These are phyloP conservation scores for Nitzschia palea DNA, from an alignment of 108 stramenopile species.

Conservation along the genomic window DNA sequence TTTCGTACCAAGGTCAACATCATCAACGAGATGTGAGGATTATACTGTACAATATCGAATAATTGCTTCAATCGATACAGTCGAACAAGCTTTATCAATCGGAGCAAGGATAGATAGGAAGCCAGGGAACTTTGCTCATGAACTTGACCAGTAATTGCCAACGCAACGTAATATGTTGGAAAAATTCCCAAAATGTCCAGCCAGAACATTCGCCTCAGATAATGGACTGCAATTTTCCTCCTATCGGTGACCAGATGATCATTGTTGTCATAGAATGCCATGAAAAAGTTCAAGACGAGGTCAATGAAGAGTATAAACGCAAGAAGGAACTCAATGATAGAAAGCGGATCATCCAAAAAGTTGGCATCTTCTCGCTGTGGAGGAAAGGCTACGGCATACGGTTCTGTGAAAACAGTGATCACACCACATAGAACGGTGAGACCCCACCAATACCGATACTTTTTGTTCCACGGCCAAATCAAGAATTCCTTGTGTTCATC, in stretches of 20 bases:
- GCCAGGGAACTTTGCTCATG: slow-evolving; percentile 10
- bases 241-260: slow-evolving; percentile 35
- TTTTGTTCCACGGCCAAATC: slow-evolving; percentile 42
- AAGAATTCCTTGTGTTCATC: background rate
- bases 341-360: slow-evolving; percentile 27
- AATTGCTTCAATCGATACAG: slow-evolving; percentile 50
- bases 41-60: slow-evolving; percentile 52
- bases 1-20: slow-evolving; percentile 51
- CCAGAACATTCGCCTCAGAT: slow-evolving; percentile 50
- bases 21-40: slow-evolving; percentile 41
- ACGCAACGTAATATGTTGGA: slow-evolving; percentile 44
- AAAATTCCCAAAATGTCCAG: slow-evolving; percentile 60
- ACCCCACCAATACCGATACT: slow-evolving; percentile 50
- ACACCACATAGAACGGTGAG: slow-evolving; percentile 46
- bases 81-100: slow-evolving; percentile 48
- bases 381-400: slow-evolving; percentile 51
- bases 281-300: slow-evolving; percentile 53
- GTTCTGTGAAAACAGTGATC: slow-evolving; percentile 50
- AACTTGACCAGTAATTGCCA: slow-evolving; percentile 40
- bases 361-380: slow-evolving; percentile 24
- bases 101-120: slow-evolving; percentile 33
- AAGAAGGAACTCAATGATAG: slow-evolving; percentile 42
- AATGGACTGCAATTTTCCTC: slow-evolving; percentile 40
- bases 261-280: slow-evolving; percentile 48
- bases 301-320: slow-evolving; percentile 49